Evolutionary conservation across 441 rosid genomes (phyloP).

Genomic region (Erodium trifolium): DNA sequence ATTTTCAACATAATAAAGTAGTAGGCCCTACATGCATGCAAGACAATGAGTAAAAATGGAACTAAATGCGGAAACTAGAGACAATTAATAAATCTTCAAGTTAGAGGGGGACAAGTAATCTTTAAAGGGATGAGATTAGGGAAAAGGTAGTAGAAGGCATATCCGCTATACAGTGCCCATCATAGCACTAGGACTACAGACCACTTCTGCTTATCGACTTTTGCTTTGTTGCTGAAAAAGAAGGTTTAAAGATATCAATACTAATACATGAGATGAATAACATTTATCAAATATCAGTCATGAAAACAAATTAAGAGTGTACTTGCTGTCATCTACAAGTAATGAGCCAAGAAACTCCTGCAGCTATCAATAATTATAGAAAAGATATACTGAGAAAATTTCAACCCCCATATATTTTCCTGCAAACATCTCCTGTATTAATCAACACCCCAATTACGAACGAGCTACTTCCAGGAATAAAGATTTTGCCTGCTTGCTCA

Average conservation of each 20-base stretch:
- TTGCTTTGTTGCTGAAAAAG: constrained; percentile 9
- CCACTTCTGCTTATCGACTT: constrained; percentile 13
- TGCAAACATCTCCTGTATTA: constrained; percentile 11
- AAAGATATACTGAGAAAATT: not conserved
- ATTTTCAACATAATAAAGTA: not conserved
- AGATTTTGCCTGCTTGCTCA: constrained; percentile 19
- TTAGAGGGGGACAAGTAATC: not conserved
- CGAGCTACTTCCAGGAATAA: constrained; percentile 18
- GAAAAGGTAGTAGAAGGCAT: constrained; percentile 1
- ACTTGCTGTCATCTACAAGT: constrained; percentile 9
- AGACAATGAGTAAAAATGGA: not conserved
- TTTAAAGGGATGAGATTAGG: not conserved
- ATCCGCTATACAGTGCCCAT: not conserved
- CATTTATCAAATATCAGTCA: constrained; percentile 18
- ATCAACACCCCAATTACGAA: constrained; percentile 9
- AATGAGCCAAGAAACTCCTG: constrained; percentile 6
- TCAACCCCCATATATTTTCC: constrained; percentile 15
- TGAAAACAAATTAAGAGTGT: constrained; percentile 21
- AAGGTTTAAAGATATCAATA: constrained; percentile 8
- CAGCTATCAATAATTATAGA: constrained; percentile 15
- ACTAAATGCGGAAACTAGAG: not conserved
- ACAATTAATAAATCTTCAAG: not conserved
- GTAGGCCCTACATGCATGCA: not conserved
- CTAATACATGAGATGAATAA: constrained; percentile 12
- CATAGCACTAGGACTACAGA: not conserved